Percentiles rank a stretch among this genome's conserved stretches.
Conservation (phyloP, 495 filamentous ascomycete species). For the Penicillium riverlandense region DNA sequence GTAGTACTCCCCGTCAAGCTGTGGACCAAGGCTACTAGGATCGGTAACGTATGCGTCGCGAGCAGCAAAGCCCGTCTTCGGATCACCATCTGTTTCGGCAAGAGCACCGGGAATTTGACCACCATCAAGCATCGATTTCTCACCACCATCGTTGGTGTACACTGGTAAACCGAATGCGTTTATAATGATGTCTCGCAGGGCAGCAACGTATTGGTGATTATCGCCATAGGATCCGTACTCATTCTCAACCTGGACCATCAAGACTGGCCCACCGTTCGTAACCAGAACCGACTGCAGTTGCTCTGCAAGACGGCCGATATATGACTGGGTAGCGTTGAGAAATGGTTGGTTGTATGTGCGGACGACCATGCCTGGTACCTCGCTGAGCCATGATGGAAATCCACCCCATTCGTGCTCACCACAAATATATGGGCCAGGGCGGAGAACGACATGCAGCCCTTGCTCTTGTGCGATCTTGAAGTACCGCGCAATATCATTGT, state of each 20-base stretch:
- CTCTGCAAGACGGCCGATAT: conserved; percentile 25
- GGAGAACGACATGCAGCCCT: conserved; percentile 32
- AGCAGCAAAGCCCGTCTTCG: too few species aligned
- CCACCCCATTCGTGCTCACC: conserved; percentile 45
- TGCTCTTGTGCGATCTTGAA: conserved; percentile 35
- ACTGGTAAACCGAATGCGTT: conserved; percentile 29
- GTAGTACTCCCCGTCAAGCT: conserved; percentile 42
- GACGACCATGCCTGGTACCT: conserved; percentile 30
- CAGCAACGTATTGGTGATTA: conserved; percentile 31
- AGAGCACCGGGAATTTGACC: conserved; percentile 34
- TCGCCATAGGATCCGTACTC: conserved; percentile 41
- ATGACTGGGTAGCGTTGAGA: conserved; percentile 25
- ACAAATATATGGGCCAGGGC: conserved; percentile 41
- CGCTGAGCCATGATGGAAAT: conserved; percentile 36
- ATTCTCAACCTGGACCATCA: conserved; percentile 45
- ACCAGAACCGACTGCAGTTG: conserved; percentile 25
- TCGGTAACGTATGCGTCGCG: conserved; percentile 2
- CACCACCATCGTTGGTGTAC: conserved; percentile 42
- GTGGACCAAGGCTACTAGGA: conserved; percentile 29
- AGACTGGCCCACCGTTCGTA: conserved; percentile 33
- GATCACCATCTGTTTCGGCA: conserved; percentile 32
- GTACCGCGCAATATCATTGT: conserved; percentile 33
- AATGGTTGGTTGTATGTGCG: conserved; percentile 29
- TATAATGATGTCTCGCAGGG: conserved; percentile 27
- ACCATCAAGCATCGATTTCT: conserved; percentile 28